Conservation (phyloP, 2,329 filamentous ascomycete species). For the Fusarium goolgardi region DNA sequence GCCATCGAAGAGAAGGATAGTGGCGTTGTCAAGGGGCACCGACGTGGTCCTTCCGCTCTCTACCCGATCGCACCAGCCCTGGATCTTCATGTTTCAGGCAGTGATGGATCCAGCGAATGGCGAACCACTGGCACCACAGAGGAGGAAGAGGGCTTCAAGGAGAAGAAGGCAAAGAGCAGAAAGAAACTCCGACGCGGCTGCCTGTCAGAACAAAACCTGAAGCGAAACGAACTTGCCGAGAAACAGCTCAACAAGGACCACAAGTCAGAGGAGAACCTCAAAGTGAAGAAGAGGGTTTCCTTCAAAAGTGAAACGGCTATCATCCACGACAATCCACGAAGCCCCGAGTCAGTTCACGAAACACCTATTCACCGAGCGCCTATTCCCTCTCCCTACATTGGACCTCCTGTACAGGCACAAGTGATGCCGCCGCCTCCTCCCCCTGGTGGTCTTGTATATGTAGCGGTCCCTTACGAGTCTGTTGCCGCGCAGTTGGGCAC, state of each 20-base stretch:
- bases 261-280: constrained; percentile 2
- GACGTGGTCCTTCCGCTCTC: constrained; percentile 19
- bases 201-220: constrained; percentile 28
- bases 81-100: constrained; percentile 5
- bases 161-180: constrained; percentile 7
- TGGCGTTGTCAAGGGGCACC: constrained; percentile 5
- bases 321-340: neutral
- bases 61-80: neutral
- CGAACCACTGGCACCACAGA: constrained; percentile 5
- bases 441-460: constrained; percentile 1
- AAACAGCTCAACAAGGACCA: neutral
- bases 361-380: neutral
- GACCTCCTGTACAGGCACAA: neutral
- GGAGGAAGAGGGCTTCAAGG: constrained; percentile 7
- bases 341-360: neutral
- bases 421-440: constrained; percentile 9
- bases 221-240: constrained; percentile 18
- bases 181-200: constrained; percentile 2
- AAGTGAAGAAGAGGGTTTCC: neutral
- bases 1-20: constrained; percentile 9
- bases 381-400: neutral
- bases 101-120: constrained; percentile 22
- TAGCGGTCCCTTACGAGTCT: neutral
- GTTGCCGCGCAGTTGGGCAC: neutral
- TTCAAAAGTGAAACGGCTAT: constrained; percentile 17